Base-by-base conservation (phyloP, 306 rosid species). In the Vachellia pachyceras region DNA sequence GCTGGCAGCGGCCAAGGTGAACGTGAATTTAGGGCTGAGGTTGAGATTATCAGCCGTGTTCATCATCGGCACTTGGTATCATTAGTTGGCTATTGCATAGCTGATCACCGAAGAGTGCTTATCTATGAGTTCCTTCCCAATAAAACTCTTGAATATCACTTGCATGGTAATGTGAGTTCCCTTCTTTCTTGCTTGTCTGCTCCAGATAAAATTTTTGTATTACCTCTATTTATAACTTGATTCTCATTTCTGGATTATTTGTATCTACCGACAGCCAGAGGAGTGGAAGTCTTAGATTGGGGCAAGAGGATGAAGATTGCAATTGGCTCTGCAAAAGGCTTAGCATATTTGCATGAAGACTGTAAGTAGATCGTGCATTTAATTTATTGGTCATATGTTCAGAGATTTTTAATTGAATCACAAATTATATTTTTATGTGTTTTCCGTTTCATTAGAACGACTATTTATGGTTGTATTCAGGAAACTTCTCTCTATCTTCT, bases 1-100 rank as follows among this genome's bases (percentile, higher is more conserved):
- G 94, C 92, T 13, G 97, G 99, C 46, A 89, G 99, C 65, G 98
- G 97, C 6, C 99, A 95, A 58, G 99, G 99, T 68, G 99, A 93
- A 60, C 81, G 94, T 79, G 99, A 95, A 75, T 95, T 95, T 78
- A 87, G 88, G 76, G 94, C 99, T 0, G 99, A 95, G 79, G 99
- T 93, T 3, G 99, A 93, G 49, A 93, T 88, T 63, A 95, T 95
- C 60, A 92, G 93, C 68, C 89, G 99, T 7, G 88, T 95, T 63
- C 98, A 95, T 83, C 99, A 95, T 84, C 89, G 98, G 1, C 89
- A 93, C 82, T 86, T 95, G 88, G 97, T 95, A 37, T 90, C 98
- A 5, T 76, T 95, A 57, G 94, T 91, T 39, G 99, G 99, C 36
- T 95, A 91, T 75, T 95, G 98, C 83, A 81, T 92, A 81, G 71